A percentile compares a stretch with the other conserved stretches of the same genome.
phyloP scores from a whole-genome alignment of 352 stramenopile species.

The Aphanomyces stellatus region DNA sequence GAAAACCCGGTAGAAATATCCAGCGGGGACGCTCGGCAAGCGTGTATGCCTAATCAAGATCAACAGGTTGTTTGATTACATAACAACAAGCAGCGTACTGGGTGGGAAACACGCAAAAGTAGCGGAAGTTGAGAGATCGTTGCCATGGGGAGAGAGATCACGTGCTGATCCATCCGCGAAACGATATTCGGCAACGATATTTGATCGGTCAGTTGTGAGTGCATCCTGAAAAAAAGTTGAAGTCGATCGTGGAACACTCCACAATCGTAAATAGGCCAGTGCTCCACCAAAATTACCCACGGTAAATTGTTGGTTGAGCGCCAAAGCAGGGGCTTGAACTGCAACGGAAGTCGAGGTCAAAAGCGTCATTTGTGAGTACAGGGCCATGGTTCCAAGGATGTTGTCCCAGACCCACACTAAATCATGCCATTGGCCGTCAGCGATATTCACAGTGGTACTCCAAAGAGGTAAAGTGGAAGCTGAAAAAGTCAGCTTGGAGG shows the following conservation, averaged over 20 bases:
- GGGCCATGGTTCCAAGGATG: neutral
- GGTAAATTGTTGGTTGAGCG: neutral
- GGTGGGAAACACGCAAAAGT: neutral
- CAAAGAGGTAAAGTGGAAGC: neutral
- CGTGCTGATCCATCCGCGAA: neutral
- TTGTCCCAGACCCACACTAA: neutral
- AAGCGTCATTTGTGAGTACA: neutral
- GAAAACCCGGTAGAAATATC: neutral
- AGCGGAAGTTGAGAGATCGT: neutral
- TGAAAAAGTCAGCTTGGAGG: neutral
- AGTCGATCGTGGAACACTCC: neutral
- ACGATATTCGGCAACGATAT: constrained; percentile 14
- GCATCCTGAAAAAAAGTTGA: neutral
- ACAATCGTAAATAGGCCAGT: constrained; percentile 2
- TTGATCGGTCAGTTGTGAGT: neutral
- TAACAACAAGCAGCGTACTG: neutral
- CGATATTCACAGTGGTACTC: neutral
- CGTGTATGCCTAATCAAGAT: neutral
- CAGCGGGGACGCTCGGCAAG: neutral
- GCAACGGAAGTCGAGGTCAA: neutral
- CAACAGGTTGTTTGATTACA: neutral
- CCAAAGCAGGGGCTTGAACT: neutral
- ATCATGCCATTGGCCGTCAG: constrained; percentile 1
- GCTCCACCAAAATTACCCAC: neutral
- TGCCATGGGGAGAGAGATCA: constrained; percentile 7